These are phyloP conservation scores for Rhizophagus prolifer DNA, from an alignment of 192 early-diverging fungal species.

Conservation along the genomic window DNA sequence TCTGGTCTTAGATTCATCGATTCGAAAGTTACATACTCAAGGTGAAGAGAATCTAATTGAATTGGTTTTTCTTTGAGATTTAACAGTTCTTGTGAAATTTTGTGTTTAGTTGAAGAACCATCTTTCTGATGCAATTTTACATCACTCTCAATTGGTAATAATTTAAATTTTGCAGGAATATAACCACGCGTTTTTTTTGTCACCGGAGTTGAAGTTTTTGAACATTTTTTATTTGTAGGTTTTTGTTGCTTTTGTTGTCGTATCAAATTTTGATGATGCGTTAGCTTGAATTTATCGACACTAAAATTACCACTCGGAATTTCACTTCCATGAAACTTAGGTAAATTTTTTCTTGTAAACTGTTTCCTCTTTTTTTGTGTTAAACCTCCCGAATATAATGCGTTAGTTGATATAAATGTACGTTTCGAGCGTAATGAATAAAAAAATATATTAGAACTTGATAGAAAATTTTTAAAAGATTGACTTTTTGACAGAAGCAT, in stretches of 20 bases:
- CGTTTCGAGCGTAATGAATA: not conserved
- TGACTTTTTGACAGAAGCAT: not conserved
- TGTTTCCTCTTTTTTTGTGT: not conserved
- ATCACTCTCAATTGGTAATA: constrained; percentile 58
- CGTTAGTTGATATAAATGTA: not conserved
- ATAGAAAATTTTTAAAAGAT: not conserved
- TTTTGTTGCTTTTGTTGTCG: not conserved
- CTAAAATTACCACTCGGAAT: not conserved
- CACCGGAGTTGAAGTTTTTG: constrained; percentile 1
- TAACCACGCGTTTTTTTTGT: constrained; percentile 47
- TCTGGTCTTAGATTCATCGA: constrained; percentile 60
- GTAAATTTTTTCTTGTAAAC: not conserved
- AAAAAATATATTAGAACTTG: not conserved
- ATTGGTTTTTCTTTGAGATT: not conserved
- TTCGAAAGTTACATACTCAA: constrained; percentile 50
- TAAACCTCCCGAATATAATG: not conserved
- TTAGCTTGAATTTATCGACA: not conserved
- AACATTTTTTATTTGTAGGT: not conserved
- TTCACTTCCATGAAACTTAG: not conserved
- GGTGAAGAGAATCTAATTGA: not conserved
- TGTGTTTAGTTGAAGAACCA: not conserved
- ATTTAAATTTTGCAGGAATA: constrained; percentile 59
- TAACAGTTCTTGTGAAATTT: constrained; percentile 22
- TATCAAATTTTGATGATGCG: not conserved
- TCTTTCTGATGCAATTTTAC: constrained; percentile 26